Evolutionary conservation across 257 asterid genomes (phyloP), one percentile per base, ranked within the genome.

Genomic region (Solanum clarkiae): DNA sequence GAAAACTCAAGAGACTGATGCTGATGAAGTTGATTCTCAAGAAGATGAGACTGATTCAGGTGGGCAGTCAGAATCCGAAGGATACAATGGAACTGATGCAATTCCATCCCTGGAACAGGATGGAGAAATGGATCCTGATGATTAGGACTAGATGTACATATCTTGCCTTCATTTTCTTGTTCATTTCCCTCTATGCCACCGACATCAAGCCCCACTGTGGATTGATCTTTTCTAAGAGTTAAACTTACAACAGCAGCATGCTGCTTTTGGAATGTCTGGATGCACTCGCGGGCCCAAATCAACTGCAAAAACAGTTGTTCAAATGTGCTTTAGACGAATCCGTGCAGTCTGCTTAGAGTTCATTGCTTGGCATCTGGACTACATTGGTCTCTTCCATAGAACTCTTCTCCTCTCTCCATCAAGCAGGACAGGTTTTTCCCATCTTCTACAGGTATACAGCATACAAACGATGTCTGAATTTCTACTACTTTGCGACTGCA

Each of bases 91-190:
- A 90, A 83, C 86, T 16, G 92, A 91, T 44, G 90, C 91, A 8
- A 83, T 87, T 71, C 93, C 94, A 7, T 87, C 99, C 22, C 72
- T 68, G 49, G 98, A 92, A 85, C 92, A 92, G 89, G 99, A 95
- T 68, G 99, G 92, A 85, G 99, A 96, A 93, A 96, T 96, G 98
- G 99, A 96, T 89, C 99, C 98, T 16, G 90, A 95, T 84, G 99
- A 96, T 89, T 96, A 88, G 65, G 83, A 79, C 16, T 79, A 16
- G 65, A 79, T 79, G 83, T 53, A 79, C 18, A 53, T 29, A 79
- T 29, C 47, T 53, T 51, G 65, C 26, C 83, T 26, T 79, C 83
- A 18, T 53, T 15, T 53, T 29, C 83, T 26, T 79, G 83, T 26
- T 26, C 65, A 79, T 79, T 79, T 51, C 6, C 65, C 49, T 79